Conservation (phyloP, 1,284 basidiomycete genomes). For the Leucoagaricus sp. region DNA sequence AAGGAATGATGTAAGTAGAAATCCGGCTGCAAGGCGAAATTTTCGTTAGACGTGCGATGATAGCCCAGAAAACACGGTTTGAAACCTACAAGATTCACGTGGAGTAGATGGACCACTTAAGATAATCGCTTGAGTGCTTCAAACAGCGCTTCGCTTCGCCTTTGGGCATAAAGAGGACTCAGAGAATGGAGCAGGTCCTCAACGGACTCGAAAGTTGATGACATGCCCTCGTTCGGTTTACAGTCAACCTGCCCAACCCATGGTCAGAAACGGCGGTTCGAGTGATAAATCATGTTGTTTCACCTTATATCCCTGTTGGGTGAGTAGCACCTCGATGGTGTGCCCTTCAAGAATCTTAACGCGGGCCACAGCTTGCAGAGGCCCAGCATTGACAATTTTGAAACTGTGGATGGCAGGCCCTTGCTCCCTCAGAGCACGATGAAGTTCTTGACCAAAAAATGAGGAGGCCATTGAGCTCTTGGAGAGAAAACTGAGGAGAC, state of each 20-base stretch:
- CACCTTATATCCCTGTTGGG: slow-evolving; percentile 55
- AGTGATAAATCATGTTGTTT: too few species aligned
- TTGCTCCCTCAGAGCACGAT: slow-evolving; percentile 56
- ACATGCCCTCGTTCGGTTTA: slow-evolving; percentile 19
- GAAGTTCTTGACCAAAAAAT: slow-evolving; percentile 58
- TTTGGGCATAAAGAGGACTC: slow-evolving; percentile 52
- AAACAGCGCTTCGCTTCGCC: slow-evolving; percentile 47
- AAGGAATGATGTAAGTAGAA: background rate
- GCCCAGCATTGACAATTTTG: slow-evolving; percentile 37
- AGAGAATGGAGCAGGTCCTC: slow-evolving; percentile 54
- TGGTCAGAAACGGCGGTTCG: background rate
- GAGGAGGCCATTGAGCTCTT: slow-evolving; percentile 25
- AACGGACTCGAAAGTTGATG: slow-evolving; percentile 49
- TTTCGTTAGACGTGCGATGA: slow-evolving; percentile 1
- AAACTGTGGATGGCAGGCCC: slow-evolving; percentile 55
- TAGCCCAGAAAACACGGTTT: background rate
- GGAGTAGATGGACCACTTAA: slow-evolving; percentile 14
- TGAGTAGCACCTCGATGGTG: slow-evolving; percentile 47
- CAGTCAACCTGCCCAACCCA: slow-evolving; percentile 25
- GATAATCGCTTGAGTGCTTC: slow-evolving; percentile 48
- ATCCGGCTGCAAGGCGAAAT: background rate
- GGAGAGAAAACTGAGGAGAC: slow-evolving; percentile 21
- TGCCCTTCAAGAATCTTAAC: slow-evolving; percentile 59
- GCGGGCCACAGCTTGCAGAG: slow-evolving; percentile 50
- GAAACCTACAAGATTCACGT: background rate